Conservation (phyloP, 177 flowering plant genomes). For the Tripterygium wilfordii region DNA sequence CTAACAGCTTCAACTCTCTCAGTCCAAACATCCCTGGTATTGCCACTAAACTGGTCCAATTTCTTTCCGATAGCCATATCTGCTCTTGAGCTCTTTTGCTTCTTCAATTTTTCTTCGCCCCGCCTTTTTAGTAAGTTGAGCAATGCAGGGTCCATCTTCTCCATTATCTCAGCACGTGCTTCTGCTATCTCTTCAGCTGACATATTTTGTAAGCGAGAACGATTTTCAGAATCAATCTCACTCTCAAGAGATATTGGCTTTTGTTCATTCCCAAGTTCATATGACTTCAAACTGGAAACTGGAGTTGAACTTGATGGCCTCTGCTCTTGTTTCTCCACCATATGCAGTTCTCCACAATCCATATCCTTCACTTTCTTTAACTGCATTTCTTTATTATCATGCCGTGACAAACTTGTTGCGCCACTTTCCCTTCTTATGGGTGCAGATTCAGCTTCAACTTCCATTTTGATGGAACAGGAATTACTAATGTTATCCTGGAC, state of each 20-base stretch:
- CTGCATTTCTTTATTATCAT: conserved; percentile 4
- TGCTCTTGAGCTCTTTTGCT: conserved; percentile 17
- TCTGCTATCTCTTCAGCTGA: conserved; percentile 72
- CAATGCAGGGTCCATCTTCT: conserved; percentile 59
- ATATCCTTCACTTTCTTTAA: not conserved
- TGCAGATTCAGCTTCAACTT: not conserved
- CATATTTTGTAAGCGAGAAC: conserved; percentile 53
- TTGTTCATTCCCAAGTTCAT: conserved; percentile 12
- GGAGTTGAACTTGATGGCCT: conserved; percentile 3
- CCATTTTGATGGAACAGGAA: not conserved
- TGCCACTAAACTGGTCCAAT: conserved; percentile 13
- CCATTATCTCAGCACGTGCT: conserved; percentile 77
- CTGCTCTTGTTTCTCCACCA: conserved; percentile 1
- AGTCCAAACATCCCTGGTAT: conserved; percentile 73
- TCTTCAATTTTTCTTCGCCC: conserved; percentile 49
- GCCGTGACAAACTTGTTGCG: not conserved
- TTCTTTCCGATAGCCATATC: conserved; percentile 9
- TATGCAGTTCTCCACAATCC: conserved; percentile 1
- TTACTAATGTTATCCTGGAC: not conserved
- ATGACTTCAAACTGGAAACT: conserved; percentile 12
- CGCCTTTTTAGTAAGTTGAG: conserved; percentile 49
- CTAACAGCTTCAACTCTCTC: conserved; percentile 79
- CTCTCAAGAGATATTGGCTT: conserved; percentile 32
- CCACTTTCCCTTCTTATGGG: not conserved
- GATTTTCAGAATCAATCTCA: conserved; percentile 90